Evolutionary conservation across 2,329 filamentous ascomycete species (phyloP), one percentile per base, ranked within the genome.

Genomic region (Cladosporium sp.): DNA sequence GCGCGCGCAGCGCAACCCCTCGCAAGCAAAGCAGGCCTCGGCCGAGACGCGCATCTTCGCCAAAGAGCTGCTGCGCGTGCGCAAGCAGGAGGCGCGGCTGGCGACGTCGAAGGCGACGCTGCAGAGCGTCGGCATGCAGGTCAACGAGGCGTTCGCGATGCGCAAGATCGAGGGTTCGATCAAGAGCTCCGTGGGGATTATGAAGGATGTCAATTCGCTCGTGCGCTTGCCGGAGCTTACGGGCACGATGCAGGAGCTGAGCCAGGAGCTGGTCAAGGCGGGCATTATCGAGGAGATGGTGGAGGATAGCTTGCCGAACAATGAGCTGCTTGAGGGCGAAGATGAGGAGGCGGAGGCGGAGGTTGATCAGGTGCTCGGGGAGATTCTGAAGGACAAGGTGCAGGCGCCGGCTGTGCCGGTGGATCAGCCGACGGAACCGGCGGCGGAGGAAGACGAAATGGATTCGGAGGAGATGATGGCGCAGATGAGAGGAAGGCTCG

Each of bases 281-380:
- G 93, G 92, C 13, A 92, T 98, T 59, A 95, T 97, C 56, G 92
- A 97, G 76, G 93, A 98, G 75, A 96, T 97, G 87, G 84, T 95
- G 4, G 87, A 85, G 44, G 92, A 97, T 68, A 84, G 79, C 41
- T 74, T 97, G 59, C 89, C 90, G n/a, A 76, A 81, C 56, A 80
- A 85, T 59, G 85, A 90, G 53, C 72, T 85, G 48, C 75, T 89
- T 46, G 84, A 86, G 61, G 76, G 82, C 49, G 81, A 88, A 54
- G 83, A 87, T 54, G 88, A 89, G 56, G 88, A 91, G 62, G 87
- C 84, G 5, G 84, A 87, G 66, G 75, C 74, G 16, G 92, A 97
- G 76, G 89, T 97, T 9, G 91, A 97, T 66, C 95, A 92, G 78
- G 85, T 97, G 10, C 76, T 98, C 22, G 85, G 88, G 2, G 93